A percentile compares a stretch with the other conserved stretches of the same genome.
Conservation (phyloP, 208 protist species). For the Leptomonas pyrrhocoris region DNA sequence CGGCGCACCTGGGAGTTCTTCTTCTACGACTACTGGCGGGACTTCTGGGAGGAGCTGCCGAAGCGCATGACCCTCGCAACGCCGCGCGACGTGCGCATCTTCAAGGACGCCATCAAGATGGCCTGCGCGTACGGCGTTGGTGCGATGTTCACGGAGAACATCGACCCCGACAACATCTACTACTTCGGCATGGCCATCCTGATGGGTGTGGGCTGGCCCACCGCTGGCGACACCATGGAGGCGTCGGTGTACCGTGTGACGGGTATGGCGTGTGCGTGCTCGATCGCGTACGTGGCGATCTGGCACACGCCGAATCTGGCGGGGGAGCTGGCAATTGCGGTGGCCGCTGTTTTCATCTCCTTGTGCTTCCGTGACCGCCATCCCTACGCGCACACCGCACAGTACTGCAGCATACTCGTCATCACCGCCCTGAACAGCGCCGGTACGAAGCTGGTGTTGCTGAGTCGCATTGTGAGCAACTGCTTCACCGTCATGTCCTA, state of each 20-base stretch:
- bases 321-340: slow-evolving; percentile 29
- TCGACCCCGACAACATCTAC: slow-evolving; percentile 47
- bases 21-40: slow-evolving; percentile 60
- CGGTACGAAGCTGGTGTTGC: slow-evolving; percentile 22
- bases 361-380: slow-evolving; percentile 37
- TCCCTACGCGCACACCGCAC: slow-evolving; percentile 39
- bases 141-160: slow-evolving; percentile 46
- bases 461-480: slow-evolving; percentile 53
- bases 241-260: slow-evolving; percentile 57
- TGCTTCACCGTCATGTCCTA: slow-evolving; percentile 66
- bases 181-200: slow-evolving; percentile 78
- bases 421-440: slow-evolving; percentile 37
- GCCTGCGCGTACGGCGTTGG: slow-evolving; percentile 51
- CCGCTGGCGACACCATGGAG: slow-evolving; percentile 58
- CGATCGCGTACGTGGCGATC: slow-evolving; percentile 46
- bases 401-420: slow-evolving; percentile 54
- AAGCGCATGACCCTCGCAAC: slow-evolving; percentile 63
- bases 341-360: slow-evolving; percentile 46
- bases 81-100: slow-evolving; percentile 63
- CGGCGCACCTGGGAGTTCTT: slow-evolving; percentile 55
- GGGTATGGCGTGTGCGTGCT: slow-evolving; percentile 48
- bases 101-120: slow-evolving; percentile 66
- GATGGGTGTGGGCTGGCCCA: slow-evolving; percentile 59
- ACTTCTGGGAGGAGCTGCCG: slow-evolving; percentile 65
- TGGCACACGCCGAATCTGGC: slow-evolving; percentile 36